Base-by-base conservation (phyloP, 1,139 yeast genomes). In the Debaryomyces robertsiae region DNA sequence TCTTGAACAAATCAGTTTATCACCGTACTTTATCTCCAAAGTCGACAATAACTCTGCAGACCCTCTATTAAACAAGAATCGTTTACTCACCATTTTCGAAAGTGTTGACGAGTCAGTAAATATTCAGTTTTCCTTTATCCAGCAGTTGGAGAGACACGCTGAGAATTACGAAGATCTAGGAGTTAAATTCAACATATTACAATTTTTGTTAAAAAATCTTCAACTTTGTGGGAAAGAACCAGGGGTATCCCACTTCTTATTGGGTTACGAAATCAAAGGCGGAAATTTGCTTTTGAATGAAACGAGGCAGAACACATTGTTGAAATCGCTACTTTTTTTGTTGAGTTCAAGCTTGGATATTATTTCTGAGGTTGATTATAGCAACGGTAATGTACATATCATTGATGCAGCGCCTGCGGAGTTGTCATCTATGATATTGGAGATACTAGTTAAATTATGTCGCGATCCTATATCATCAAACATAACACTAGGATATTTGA, bases 51-150 rank as follows among this genome's bases (percentile, higher is more conserved):
- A 61, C 14, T 46, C 60, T 5, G 54, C 57, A 10, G 73, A 70
- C 41, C 63, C 73, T 1, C 55, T 79, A 10, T 63, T 78, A 40
- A 73, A 72, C 16, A 77, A 74, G 45, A 82, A 83, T 48, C 77
- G 93, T 47, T 63, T 91, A n/a, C 63, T 91, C 32, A 82, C 89
- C 0, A 74, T 88, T 22, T 74, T 86, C 39, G 84, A 82, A 53
- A 82, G 88, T 11, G 79, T 86, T 24, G 88, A 85, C 51, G 96
- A 90, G 51, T 72, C 82, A 0, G 61, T 66, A 4, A 76, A 90
- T 46, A 85, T 93, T 33, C 80, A 85, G 47, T 79, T 77, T 51
- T 82, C 90, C 0, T 81, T 90, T 46, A 81, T 88, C 36, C 78
- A 79, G 38, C 95, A 88, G 54, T 64, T 91, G 32, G 84, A 79